Evolutionary conservation across 768 basidiomycete genomes (phyloP), one percentile per base, ranked within the genome.

Genomic region (Daedalea quercina): DNA sequence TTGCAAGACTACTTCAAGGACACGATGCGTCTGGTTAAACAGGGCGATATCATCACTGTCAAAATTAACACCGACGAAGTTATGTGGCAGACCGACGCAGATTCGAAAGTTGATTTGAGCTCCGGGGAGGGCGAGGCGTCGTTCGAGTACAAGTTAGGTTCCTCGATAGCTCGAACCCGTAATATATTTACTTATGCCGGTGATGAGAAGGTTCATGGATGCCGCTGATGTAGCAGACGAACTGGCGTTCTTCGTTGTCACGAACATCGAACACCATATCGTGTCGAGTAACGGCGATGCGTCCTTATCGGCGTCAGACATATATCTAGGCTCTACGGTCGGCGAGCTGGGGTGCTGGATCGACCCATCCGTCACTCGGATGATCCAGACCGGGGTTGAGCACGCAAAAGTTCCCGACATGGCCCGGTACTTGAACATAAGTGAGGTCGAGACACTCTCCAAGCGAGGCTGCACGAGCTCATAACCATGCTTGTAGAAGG

Each of bases 331-430:
- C 15, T 76, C 76, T 1, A 75, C 76, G 0, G 66, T 76, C 19
- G 89, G 87, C 3, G 82, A 90, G 60, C 64, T 94, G 17, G 95
- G 95, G 0, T 94, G 87, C 61, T 89, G 88, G 78, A 75, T 96
- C 19, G 90, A 97, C 60, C 69, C 83, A 1, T 65, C 73, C 1
- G 64, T 76, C 7, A 95, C 95, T 19, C 81, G 82, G 50, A 80
- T 97, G 61, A 67, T 88, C 8, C 90, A 94, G 66, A 76, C 82
- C 0, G 94, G 95, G 0, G 61, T 90, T 7, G 90, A 92, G 60
- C 79, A 87, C 56, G 73, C 73, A 7, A 73, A 76, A 53, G 74
- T 84, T 35, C 86, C 81, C 24, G 77, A 80, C 62, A 67, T 74
- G 3, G 69, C 68, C 25, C 65, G 63, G 3, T 86, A 80, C 62